Conservation (phyloP, 2,329 filamentous ascomycete genomes). For the Ampelomyces quisqualis region DNA sequence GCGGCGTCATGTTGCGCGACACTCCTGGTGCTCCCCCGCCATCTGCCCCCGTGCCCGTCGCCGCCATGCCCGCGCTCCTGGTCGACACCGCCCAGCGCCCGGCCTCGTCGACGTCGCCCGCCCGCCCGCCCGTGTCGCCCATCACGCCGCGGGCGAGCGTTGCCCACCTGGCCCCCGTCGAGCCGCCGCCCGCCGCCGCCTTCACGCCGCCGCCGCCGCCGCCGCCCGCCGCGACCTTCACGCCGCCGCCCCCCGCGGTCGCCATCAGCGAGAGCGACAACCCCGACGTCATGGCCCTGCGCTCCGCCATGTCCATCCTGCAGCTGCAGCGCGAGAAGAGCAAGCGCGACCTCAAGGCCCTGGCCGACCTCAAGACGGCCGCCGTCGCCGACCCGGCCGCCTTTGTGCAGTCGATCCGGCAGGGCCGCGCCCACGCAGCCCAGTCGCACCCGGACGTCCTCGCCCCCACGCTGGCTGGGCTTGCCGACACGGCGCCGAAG, state of each 20-base stretch:
- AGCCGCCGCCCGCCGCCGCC: conserved; percentile 30
- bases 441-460: conserved; percentile 35
- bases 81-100: conserved; percentile 32
- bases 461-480: conserved; percentile 42
- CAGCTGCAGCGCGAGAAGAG: conserved; percentile 83
- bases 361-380: conserved; percentile 68
- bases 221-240: conserved; percentile 41
- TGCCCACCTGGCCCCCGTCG: conserved; percentile 39
- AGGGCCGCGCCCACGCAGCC: conserved; percentile 53
- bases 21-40: conserved; percentile 10
- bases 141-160: conserved; percentile 42
- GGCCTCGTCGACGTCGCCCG: conserved; percentile 34
- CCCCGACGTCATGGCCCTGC: conserved; percentile 82
- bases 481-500: conserved; percentile 30
- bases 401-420: conserved; percentile 68
- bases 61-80: conserved; percentile 43
- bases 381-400: conserved; percentile 70
- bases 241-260: conserved; percentile 46
- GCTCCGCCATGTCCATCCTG: conserved; percentile 80
- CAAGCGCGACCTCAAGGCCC: conserved; percentile 68
- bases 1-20: too few relatives aligned
- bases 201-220: conserved; percentile 47
- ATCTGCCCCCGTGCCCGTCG: conserved; percentile 16
- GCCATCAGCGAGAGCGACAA: conserved; percentile 59
- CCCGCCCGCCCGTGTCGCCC: conserved; percentile 44